phyloP scores from a whole-genome alignment of 768 basidiomycete genomes.

The Sporobolomyces phaffii region DNA sequence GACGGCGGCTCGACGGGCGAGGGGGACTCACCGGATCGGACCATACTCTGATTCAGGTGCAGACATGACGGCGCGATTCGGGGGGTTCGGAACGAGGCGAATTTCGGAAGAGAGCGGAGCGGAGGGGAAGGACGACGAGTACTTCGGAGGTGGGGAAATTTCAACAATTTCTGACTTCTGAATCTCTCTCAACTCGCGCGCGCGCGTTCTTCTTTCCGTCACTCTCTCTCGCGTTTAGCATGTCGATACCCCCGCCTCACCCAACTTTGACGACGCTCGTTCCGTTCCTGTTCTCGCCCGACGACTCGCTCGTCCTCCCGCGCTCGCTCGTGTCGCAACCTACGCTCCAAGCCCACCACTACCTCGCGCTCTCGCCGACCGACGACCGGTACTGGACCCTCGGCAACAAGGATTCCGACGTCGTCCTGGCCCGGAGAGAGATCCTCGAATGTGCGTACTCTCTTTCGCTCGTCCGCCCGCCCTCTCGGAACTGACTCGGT shows the following conservation, averaged over 20 bases:
- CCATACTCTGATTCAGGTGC: constrained; percentile 17
- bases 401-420: not conserved
- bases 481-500: not conserved
- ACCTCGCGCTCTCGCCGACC: not conserved
- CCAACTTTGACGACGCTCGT: not conserved
- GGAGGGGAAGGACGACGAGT: not conserved
- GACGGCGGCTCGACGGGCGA: not conserved
- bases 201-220: not conserved
- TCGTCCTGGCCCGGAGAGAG: not conserved
- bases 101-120: constrained; percentile 1
- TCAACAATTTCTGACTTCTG: too few species aligned
- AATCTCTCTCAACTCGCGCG: too few species aligned
- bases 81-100: not conserved
- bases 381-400: constrained; percentile 1
- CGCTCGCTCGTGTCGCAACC: not conserved
- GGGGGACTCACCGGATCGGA: constrained; percentile 15
- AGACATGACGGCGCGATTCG: not conserved
- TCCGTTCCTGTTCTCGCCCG: not conserved
- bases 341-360: not conserved
- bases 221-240: not conserved
- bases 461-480: not conserved
- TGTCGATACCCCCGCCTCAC: not conserved
- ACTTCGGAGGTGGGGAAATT: not conserved
- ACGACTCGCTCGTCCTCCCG: not conserved
- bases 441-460: not conserved